Evolutionary conservation across 2,329 filamentous ascomycete genomes (phyloP), one percentile per base, ranked within the genome.

Genomic region (Ramularia endophylla): DNA sequence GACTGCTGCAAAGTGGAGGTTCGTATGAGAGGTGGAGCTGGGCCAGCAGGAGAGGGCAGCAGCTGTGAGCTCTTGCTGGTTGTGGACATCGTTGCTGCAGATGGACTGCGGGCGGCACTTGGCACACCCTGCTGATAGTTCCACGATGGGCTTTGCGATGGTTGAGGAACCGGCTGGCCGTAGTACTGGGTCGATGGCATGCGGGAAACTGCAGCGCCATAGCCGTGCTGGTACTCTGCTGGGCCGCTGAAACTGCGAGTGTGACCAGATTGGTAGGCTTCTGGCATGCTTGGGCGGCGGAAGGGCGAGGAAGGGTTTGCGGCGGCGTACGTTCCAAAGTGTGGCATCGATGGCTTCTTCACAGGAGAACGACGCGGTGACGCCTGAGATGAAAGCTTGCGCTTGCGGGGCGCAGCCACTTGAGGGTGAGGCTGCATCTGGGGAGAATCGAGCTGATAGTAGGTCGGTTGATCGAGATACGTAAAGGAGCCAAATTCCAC

Each of bases 1-100:
- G 75, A 72, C 39, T 78, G 72, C 46, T 78, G 75, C 35, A 85
- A 63, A 2, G 79, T 83, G 2, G 82, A 83, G 4, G 81, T 84
- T 43, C 82, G 74, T 40, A 85, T 79, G 43, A 85, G 63, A 17
- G 75, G 73, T 28, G 81, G 82, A 43, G 75, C 77, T 8, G 65
- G 51, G 13, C 51, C 52, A 9, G 65, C 55, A 11, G 73, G 68
- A 5, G 75, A 73, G 29, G 70, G 61, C 36, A 69, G 59, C 32
- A 70, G 39, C 16, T 56, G 52, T 11, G 58, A 53, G 28, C 52
- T 47, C 36, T 51, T 52, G 30, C 47, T 53, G 12, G 47, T 45
- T n/a, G 43, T 46, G 29, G 57, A 51, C 40, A 55, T 40, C 12
- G 46, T 46, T 19, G 55, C 46, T 17, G 46, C 47, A 4, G 58